Evolutionary conservation across 2,329 filamentous ascomycete genomes (phyloP).

Genomic region (Cytospora mali): DNA sequence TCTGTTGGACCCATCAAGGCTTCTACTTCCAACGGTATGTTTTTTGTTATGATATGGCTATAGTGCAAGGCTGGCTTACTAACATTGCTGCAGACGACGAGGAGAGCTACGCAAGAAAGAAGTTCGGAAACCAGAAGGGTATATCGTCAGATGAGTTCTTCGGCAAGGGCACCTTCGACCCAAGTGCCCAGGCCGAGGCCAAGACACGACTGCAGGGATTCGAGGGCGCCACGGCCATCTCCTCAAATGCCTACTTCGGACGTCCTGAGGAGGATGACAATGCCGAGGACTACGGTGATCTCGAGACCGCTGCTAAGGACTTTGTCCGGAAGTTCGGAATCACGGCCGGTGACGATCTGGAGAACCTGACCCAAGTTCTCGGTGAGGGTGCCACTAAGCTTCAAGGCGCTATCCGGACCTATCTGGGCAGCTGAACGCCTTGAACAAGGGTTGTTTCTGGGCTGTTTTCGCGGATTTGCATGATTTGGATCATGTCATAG

Average conservation of each 20-base stretch:
- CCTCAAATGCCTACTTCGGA: constrained; percentile 96
- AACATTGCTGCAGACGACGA: constrained; percentile 61
- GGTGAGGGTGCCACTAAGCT: constrained; percentile 84
- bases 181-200: constrained; percentile 78
- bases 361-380: constrained; percentile 80
- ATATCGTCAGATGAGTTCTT: constrained; percentile 99
- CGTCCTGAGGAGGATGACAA: constrained; percentile 75
- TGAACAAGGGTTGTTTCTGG: background rate
- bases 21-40: constrained; percentile 63
- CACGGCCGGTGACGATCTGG: constrained; percentile 92
- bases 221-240: constrained; percentile 89
- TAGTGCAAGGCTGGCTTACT: constrained; percentile 29
- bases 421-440: constrained; percentile 58
- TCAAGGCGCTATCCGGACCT: constrained; percentile 72
- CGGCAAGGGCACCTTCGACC: constrained; percentile 84
- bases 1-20: constrained; percentile 77
- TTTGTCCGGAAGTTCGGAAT: constrained; percentile 94
- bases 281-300: constrained; percentile 80
- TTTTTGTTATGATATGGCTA: background rate
- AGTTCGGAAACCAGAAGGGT: constrained; percentile 91
- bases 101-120: constrained; percentile 79
- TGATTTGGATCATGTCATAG: background rate
- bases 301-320: constrained; percentile 93
- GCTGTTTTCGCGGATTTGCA: background rate
- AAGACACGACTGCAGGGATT: constrained; percentile 88